Evolutionary conservation across 176 grass and related monocot species (phyloP).

Genomic region (Cenchrus fungigraminus): DNA sequence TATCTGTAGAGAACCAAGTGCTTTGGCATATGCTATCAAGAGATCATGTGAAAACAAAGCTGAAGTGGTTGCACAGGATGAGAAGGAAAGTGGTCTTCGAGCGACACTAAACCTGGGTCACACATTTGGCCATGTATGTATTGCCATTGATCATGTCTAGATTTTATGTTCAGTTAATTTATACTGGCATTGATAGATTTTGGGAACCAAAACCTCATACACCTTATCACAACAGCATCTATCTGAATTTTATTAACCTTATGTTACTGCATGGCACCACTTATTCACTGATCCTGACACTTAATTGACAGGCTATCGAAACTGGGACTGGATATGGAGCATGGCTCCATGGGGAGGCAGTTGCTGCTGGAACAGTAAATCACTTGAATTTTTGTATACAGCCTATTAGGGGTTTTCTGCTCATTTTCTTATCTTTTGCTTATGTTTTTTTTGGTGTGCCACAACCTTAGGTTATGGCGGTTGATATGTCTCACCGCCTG

Average conservation of each 20-base stretch:
- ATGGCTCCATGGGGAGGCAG: slow-evolving; percentile 94
- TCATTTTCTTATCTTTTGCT: neutral
- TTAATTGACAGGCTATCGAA: slow-evolving; percentile 81
- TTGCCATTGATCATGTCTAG: neutral
- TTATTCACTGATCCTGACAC: slow-evolving; percentile 12
- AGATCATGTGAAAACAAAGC: slow-evolving; percentile 99
- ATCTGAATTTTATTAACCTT: neutral
- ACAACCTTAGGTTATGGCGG: slow-evolving; percentile 83
- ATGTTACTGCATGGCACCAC: neutral
- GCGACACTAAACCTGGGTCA: slow-evolving; percentile 97
- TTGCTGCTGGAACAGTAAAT: slow-evolving; percentile 86
- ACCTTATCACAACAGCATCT: neutral
- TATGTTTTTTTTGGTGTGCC: neutral
- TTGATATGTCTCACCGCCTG: slow-evolving; percentile 87
- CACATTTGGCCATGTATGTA: slow-evolving; percentile 96
- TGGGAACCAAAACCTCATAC: neutral
- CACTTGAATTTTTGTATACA: neutral
- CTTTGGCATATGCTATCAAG: slow-evolving; percentile 88
- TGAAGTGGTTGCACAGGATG: slow-evolving; percentile 92
- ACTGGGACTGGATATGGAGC: slow-evolving; percentile 82
- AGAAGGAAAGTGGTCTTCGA: slow-evolving; percentile 92
- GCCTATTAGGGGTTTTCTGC: slow-evolving; percentile 16
- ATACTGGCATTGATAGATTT: neutral
- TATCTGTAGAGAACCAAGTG: slow-evolving; percentile 78
- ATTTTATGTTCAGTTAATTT: slow-evolving; percentile 1